Evolutionary conservation across 768 basidiomycete genomes (phyloP), one percentile per base, ranked within the genome.

Genomic region (Hemileccinum rubropunctum): DNA sequence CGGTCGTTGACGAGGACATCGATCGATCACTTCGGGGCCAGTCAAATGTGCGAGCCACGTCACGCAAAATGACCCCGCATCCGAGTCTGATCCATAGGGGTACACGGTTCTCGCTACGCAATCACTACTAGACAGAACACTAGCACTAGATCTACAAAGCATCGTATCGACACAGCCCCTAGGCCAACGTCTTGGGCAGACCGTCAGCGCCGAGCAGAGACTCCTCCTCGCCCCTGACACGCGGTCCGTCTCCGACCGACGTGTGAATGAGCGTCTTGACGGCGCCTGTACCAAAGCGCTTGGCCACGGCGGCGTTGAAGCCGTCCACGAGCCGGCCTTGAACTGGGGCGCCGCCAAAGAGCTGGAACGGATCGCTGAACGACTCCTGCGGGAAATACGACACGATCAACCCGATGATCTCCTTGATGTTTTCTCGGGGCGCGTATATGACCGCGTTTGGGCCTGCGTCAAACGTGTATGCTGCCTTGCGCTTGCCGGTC

Each of bases 401-500:
- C 47, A 84, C 71, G 57, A 98, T 77, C 56, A 93, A 69, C 60
- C 81, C 73, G 40, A 93, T 73, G 58, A 99, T 86, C 68, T 86
- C 81, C 56, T 78, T 79, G 61, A 97, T 73, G 70, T 95, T 82
- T 61, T 83, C 77, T 57, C 85, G 76, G 4, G 81, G 79, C 0
- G 93, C 81, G 71, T 98, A 99, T 62, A 99, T 92, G 66, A 99
- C 97, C 2, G 95, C 95, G 71, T 99, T 99, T 13, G 97, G 97
- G 28, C 97, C 97, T 0, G 97, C 97, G 62, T 99, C 97, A 65
- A 88, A 98, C n/a, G 97, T 99, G 71, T 99, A 99, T 36, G 95
- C 97, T 0, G 94, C 97, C 62, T 89, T 84, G 67, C 82, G 74
- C 45, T 81, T 79, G 2, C 76, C 74, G 40, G 68, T 80, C 65